Conservation (phyloP, 192 early-diverging fungal species). For the Entomortierella chlamydospora region DNA sequence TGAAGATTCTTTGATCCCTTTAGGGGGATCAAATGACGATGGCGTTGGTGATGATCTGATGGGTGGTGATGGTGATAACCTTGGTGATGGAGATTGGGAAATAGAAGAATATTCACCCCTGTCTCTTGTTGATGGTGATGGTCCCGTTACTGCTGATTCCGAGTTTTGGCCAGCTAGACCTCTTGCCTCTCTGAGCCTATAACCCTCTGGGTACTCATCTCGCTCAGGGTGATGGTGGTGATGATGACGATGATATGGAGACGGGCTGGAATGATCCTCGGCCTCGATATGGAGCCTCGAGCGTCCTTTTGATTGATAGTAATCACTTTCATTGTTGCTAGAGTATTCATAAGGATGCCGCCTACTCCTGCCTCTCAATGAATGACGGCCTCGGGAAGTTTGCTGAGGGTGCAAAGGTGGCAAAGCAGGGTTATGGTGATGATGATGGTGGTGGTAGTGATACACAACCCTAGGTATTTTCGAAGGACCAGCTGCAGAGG, state of each 20-base stretch:
- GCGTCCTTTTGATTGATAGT: background rate
- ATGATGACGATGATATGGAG: background rate
- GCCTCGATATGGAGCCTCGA: background rate
- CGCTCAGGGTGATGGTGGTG: background rate
- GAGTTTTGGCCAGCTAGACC: too few species aligned
- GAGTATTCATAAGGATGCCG: slow-evolving; percentile 24
- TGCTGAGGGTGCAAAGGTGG: slow-evolving; percentile 49
- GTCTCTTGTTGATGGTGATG: background rate
- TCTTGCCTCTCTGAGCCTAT: background rate
- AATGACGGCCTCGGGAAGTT: background rate
- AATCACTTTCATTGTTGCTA: background rate
- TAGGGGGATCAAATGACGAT: too few species aligned
- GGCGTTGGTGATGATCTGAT: background rate
- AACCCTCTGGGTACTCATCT: background rate
- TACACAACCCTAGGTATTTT: background rate
- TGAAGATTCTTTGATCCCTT: background rate
- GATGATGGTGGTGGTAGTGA: slow-evolving; percentile 43
- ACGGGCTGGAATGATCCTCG: background rate
- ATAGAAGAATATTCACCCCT: background rate
- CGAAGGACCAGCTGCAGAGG: too few species aligned
- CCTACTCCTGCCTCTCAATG: slow-evolving; percentile 3
- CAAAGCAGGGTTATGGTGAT: slow-evolving; percentile 40
- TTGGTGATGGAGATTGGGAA: background rate
- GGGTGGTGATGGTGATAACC: slow-evolving; percentile 1
- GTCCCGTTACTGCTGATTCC: background rate